Conservation (phyloP, 768 basidiomycete genomes). For the Hericium erinaceus region DNA sequence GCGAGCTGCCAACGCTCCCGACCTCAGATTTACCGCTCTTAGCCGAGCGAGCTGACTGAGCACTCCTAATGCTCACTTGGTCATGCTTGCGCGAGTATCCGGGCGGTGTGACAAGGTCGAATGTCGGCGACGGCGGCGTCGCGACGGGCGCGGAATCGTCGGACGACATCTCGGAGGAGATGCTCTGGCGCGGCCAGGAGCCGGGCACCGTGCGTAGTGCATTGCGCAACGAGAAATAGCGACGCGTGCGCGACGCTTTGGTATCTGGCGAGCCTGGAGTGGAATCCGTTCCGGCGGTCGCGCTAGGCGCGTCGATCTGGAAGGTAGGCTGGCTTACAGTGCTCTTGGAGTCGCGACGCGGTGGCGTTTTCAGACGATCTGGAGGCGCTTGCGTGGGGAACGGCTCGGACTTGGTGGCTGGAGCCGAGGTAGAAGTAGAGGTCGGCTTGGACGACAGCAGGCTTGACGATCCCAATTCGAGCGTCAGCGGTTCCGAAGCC, state of each 20-base stretch:
- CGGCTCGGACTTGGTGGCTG: not conserved
- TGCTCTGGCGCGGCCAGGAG: slow-evolving; percentile 43
- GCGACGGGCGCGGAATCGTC: slow-evolving; percentile 57
- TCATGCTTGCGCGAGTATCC: slow-evolving; percentile 13
- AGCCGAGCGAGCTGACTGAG: slow-evolving; percentile 10
- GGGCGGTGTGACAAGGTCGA: slow-evolving; percentile 12
- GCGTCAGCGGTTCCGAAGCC: not conserved
- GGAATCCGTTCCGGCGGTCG: slow-evolving; percentile 22
- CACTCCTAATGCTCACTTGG: slow-evolving; percentile 17
- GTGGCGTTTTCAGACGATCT: not conserved
- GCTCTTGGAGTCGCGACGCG: not conserved
- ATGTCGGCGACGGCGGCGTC: slow-evolving; percentile 43
- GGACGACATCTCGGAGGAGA: slow-evolving; percentile 54
- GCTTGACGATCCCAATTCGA: slow-evolving; percentile 1
- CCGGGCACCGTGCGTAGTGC: slow-evolving; percentile 24
- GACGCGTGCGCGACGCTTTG: slow-evolving; percentile 26
- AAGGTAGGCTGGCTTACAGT: slow-evolving; percentile 9
- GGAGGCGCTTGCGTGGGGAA: not conserved
- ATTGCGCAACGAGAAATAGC: slow-evolving; percentile 29
- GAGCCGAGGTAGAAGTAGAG: not conserved
- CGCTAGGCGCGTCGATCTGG: slow-evolving; percentile 17
- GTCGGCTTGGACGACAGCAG: not conserved
- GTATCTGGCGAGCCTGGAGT: slow-evolving; percentile 36
- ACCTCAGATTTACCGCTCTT: slow-evolving; percentile 11
- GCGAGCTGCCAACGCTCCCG: slow-evolving; percentile 3